Evolutionary conservation across 495 filamentous ascomycete species (phyloP).

Genomic region (Pseudevernia furfuracea): DNA sequence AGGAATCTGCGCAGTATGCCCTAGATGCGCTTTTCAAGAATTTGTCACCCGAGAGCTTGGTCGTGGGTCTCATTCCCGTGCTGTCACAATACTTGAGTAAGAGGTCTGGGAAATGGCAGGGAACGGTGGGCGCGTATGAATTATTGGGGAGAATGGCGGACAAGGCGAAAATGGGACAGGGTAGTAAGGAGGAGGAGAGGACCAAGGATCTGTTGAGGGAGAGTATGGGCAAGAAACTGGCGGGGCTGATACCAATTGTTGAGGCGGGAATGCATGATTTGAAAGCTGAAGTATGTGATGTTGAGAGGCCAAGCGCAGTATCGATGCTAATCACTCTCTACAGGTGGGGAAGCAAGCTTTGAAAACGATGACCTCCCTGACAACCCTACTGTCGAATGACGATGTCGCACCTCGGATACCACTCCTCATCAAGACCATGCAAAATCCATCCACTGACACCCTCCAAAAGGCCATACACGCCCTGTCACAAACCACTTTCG

Average conservation of each 20-base stretch:
- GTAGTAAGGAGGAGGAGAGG: conserved; percentile 68
- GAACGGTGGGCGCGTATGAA: conserved; percentile 73
- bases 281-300: conserved; percentile 61
- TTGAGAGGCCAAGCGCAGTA: background rate
- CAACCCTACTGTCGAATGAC: conserved; percentile 89
- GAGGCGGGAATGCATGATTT: conserved; percentile 95
- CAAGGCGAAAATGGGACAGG: conserved; percentile 79
- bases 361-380: conserved; percentile 85
- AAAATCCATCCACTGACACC: conserved; percentile 81
- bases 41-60: conserved; percentile 72
- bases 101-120: conserved; percentile 89
- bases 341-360: conserved; percentile 71
- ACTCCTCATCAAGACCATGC: conserved; percentile 88
- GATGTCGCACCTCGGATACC: conserved; percentile 92
- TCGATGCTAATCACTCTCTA: conserved; percentile 1
- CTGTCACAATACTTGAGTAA: conserved; percentile 68
- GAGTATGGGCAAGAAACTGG: conserved; percentile 84
- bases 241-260: conserved; percentile 82
- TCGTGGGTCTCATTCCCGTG: conserved; percentile 68
- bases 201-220: conserved; percentile 84
- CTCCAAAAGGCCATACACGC: conserved; percentile 94
- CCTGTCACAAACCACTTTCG: conserved; percentile 96
- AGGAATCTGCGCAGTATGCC: conserved; percentile 88
- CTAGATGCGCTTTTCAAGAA: conserved; percentile 78
- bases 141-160: conserved; percentile 85